Base-by-base conservation (phyloP, 2,329 filamentous ascomycete genomes). In the Dothistroma septosporum region DNA sequence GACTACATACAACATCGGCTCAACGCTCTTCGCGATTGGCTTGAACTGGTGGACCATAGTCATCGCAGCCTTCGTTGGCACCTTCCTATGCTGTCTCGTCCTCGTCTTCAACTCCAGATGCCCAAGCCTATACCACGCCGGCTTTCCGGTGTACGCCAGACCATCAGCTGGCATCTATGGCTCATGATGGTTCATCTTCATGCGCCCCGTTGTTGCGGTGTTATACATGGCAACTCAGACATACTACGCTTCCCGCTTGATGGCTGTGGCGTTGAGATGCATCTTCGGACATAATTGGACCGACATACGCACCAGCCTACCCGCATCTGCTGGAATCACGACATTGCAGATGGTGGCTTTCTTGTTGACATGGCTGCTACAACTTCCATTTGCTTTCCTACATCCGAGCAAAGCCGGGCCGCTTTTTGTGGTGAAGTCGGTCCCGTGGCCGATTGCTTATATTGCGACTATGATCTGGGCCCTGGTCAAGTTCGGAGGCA, bases 381-480 rank as follows among this genome's bases (percentile, higher is more conserved):
- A 74, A 44, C 68, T 75, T 21, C 73, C 73, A 0, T 72, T 75
- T 49, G 66, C 66, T 10, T 73, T 68, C 64, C 64, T 75, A 7
- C 74, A 75, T 55, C 73, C 73, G 2, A 70, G 67, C 53, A 69
- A 69, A 33, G 68, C 73, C 55, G 57, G 73, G 37, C 62, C 60
- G 11, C 60, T 66, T 11, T 66, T 61, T 54, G 62, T 64, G 11
- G 55, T 64, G 53, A 64, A 66, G 53, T 64, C 63, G 10, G 24
- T 65, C 12, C 55, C 64, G 8, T 66, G 60, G 10, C 65, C 65
- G 14, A 67, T 70, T 41, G 91, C 90, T 9, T 91, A 89, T 56
- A 81, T 96, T 53, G 85, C 89, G n/a, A 93, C 93, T 73, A 89
- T 96, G 74, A 88, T 90, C 70, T 96, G 92, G 92, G 85, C 90